phyloP scores from a whole-genome alignment of 768 basidiomycete species.

The Pleurotus djamor region DNA sequence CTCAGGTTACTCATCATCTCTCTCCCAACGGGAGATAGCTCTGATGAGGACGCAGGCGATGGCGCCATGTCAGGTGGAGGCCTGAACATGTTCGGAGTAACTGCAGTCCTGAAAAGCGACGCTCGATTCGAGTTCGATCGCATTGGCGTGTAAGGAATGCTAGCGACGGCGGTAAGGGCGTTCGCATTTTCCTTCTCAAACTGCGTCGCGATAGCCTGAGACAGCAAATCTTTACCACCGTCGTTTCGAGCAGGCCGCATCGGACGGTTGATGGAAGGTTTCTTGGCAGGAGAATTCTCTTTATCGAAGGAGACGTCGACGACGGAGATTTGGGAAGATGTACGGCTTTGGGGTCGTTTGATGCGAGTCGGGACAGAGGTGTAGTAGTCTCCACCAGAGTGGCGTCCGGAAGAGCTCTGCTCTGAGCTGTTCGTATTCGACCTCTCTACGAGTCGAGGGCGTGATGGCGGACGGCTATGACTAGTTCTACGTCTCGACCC shows the following conservation, averaged over 20 bases:
- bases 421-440: constrained; percentile 2
- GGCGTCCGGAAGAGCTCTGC: not conserved
- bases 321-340: not conserved
- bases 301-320: constrained; percentile 6
- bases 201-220: constrained; percentile 15
- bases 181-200: constrained; percentile 43
- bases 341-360: not conserved
- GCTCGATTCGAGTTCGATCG: constrained; percentile 32
- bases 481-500: not conserved
- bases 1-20: constrained; percentile 69
- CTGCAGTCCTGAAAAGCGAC: constrained; percentile 32
- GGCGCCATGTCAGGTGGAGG: constrained; percentile 41
- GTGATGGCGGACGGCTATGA: not conserved
- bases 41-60: constrained; percentile 71
- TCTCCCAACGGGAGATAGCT: constrained; percentile 66
- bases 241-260: constrained; percentile 12
- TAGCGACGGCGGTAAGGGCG: constrained; percentile 15
- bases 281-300: not conserved
- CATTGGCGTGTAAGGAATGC: constrained; percentile 43
- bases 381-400: not conserved
- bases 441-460: not conserved
- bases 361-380: not conserved
- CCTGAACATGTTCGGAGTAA: constrained; percentile 43
- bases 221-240: constrained; percentile 7
- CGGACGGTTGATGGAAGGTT: constrained; percentile 13